Evolutionary conservation across 2,329 filamentous ascomycete genomes (phyloP).

Genomic region (Diaporthe nobilis): DNA sequence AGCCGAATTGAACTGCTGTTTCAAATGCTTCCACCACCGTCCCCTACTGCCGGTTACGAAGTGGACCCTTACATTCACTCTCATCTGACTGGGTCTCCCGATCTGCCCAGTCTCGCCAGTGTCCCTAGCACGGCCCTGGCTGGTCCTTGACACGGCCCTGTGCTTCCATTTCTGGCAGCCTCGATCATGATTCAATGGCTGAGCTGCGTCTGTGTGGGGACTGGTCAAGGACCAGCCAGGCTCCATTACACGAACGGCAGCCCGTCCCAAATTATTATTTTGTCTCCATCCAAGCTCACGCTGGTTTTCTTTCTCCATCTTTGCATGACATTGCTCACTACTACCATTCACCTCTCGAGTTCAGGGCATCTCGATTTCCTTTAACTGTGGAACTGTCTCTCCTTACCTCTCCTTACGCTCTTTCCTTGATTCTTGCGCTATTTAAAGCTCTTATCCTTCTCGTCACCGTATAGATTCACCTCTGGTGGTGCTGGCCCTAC

Average conservation of each 20-base stretch:
- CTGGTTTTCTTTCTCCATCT: slow-evolving; percentile 21
- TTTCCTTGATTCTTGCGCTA: not conserved
- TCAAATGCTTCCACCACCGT: slow-evolving; percentile 39
- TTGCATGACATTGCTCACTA: not conserved
- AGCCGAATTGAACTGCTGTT: slow-evolving; percentile 34
- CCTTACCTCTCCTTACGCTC: not conserved
- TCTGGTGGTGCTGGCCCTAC: slow-evolving; percentile 7
- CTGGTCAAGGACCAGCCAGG: slow-evolving; percentile 17
- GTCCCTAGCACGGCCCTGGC: slow-evolving; percentile 25
- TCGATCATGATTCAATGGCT: slow-evolving; percentile 29
- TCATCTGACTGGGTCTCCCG: slow-evolving; percentile 11
- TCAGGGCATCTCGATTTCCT: not conserved
- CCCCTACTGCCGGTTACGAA: slow-evolving; percentile 33
- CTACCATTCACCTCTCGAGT: not conserved
- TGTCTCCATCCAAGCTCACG: not conserved
- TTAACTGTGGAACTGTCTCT: not conserved
- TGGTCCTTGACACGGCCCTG: slow-evolving; percentile 24
- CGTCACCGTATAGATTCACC: not conserved
- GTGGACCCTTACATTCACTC: slow-evolving; percentile 32
- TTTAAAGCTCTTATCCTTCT: slow-evolving; percentile 11
- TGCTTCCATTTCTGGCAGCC: slow-evolving; percentile 36
- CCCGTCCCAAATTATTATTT: slow-evolving; percentile 23
- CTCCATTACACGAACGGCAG: slow-evolving; percentile 35
- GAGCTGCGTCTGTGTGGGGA: slow-evolving; percentile 29
- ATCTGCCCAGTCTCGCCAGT: slow-evolving; percentile 28